Evolutionary conservation across 495 filamentous ascomycete species (phyloP), one percentile per base, ranked within the genome.

Genomic region (Ramalina peruviana): DNA sequence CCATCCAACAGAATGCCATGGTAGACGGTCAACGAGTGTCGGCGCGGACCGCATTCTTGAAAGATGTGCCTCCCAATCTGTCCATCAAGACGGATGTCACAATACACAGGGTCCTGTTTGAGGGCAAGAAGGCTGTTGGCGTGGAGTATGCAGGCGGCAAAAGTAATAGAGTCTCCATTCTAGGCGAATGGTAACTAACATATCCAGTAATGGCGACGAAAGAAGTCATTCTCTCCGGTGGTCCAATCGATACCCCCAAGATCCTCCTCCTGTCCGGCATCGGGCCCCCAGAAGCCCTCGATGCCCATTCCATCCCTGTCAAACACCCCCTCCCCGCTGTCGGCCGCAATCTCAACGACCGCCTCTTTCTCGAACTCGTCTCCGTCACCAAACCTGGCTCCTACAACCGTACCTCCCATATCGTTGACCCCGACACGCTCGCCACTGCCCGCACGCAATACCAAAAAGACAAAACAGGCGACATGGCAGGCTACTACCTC

Each of bases 241-340:
- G 81, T 9, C 62, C 78, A 1, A 63, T 81, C 20, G 71, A 83
- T 58, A 65, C 63, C 12, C 80, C 81, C 3, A 72, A 75, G 39
- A 70, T 83, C 45, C 67, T 83, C 0, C 76, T 81, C 72, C 75
- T 80, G 49, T 80, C 76, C 0, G 81, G 80, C 11, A 75, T 85
- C 48, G 80, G 80, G 0, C 76, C 79, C 0, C 57, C 59, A 11
- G 54, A 61, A 0, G 68, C 80, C 25, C 71, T 85, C 0, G 36
- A 62, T n/a, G 53, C 70, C 30, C 72, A 69, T 60, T 51, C 62
- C n/a, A 78, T 84, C 52, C 68, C 72, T 0, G 56, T 78, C 0
- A 46, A 77, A 17, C 60, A 70, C 0, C 61, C 76, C 15, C 47
- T 74, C 0, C 66, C 73, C 6, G 65, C 65, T 11, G 62, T 82